These are phyloP conservation scores for Mortierella sp. DNA, from an alignment of 371 early-diverging fungal species.

Conservation along the genomic window DNA sequence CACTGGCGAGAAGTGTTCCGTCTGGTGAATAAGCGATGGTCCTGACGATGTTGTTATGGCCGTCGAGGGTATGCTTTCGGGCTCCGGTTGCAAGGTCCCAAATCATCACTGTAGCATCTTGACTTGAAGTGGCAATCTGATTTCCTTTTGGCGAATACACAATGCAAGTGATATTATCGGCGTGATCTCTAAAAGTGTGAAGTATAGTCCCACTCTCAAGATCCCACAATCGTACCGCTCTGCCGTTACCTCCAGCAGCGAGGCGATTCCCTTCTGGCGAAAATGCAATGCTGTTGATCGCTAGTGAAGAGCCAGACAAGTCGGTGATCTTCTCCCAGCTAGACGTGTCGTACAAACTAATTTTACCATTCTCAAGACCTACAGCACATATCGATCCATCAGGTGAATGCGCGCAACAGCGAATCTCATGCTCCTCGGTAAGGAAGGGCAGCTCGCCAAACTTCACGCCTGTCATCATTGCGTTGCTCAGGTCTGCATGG, in stretches of 20 bases:
- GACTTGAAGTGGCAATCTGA: constrained; percentile 12
- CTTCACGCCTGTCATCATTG: constrained; percentile 3
- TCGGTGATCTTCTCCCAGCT: background rate
- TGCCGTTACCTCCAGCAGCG: background rate
- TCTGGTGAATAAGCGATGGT: background rate
- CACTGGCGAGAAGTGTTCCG: background rate
- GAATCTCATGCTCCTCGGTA: background rate
- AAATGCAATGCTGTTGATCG: background rate
- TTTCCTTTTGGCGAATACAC: constrained; percentile 6
- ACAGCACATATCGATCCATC: constrained; percentile 1
- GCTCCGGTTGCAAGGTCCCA: constrained; percentile 1
- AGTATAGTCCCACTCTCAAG: background rate
- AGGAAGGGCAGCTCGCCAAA: constrained; percentile 1
- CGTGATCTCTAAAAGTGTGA: background rate
- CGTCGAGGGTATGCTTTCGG: background rate
- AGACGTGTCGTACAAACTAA: background rate
- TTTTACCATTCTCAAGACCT: background rate
- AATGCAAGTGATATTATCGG: background rate
- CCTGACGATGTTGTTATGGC: background rate
- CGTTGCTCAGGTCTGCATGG: background rate
- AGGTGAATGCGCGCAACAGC: background rate
- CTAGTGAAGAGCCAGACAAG: background rate
- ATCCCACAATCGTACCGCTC: constrained; percentile 1
- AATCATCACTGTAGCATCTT: constrained; percentile 1
- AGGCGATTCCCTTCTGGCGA: background rate